These are phyloP conservation scores for Phytophthora fragariaefolia DNA, from an alignment of 352 stramenopile genomes.

Conservation along the genomic window DNA sequence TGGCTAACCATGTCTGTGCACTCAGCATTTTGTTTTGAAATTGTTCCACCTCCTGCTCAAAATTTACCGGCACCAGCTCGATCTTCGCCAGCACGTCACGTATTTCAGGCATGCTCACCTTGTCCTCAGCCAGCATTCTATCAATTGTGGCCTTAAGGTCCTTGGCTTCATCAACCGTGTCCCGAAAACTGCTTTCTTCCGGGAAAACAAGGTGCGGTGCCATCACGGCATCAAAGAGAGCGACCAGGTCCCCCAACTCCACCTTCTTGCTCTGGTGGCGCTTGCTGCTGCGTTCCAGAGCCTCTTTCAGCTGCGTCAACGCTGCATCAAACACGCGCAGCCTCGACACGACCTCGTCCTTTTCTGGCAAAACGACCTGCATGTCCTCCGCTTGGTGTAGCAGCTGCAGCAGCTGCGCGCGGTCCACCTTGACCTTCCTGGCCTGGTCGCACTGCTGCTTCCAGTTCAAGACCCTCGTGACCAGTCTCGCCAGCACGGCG, in stretches of 20 bases:
- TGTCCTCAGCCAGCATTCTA: conserved; percentile 75
- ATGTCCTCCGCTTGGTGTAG: conserved; percentile 71
- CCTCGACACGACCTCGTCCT: conserved; percentile 43
- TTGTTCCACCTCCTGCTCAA: conserved; percentile 75
- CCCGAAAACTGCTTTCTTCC: conserved; percentile 56
- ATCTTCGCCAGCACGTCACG: conserved; percentile 82
- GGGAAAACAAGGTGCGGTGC: conserved; percentile 64
- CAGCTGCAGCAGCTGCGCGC: conserved; percentile 54
- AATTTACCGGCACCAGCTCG: conserved; percentile 88
- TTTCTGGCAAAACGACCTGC: conserved; percentile 50
- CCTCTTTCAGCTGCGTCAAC: conserved; percentile 68
- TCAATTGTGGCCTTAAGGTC: conserved; percentile 69
- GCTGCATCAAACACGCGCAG: conserved; percentile 63
- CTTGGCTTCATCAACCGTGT: conserved; percentile 67
- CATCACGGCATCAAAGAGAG: conserved; percentile 51
- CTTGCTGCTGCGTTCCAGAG: conserved; percentile 65
- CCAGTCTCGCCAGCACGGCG: conserved; percentile 58
- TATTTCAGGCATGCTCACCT: conserved; percentile 84
- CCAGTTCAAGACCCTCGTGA: conserved; percentile 66
- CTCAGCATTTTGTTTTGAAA: conserved; percentile 89
- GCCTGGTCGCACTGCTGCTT: conserved; percentile 44
- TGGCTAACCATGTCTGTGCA: conserved; percentile 86
- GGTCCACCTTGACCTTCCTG: conserved; percentile 44
- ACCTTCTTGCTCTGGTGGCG: conserved; percentile 72
- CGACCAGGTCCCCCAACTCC: conserved; percentile 59